phyloP scores from a whole-genome alignment of 805 yeast species.

The Kockiozyma suomiensis region DNA sequence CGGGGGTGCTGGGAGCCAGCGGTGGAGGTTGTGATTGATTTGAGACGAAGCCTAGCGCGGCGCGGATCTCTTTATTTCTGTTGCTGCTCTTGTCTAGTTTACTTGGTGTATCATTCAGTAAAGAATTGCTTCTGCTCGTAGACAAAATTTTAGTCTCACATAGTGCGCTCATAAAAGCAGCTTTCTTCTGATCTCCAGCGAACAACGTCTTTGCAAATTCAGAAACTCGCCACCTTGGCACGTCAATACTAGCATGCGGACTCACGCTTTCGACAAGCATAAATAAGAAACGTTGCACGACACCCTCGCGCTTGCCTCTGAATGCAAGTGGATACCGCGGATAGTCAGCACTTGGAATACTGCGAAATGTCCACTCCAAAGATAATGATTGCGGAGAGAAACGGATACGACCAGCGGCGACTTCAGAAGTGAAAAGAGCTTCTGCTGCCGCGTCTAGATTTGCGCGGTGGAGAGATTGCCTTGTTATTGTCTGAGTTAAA shows the following conservation, averaged over 20 bases:
- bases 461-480: background rate
- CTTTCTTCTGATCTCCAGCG: background rate
- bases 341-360: background rate
- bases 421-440: background rate
- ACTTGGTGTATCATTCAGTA: background rate
- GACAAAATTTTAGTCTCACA: background rate
- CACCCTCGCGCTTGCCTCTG: background rate
- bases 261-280: background rate
- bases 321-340: background rate
- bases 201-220: constrained; percentile 1
- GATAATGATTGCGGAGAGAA: background rate
- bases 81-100: background rate
- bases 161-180: background rate
- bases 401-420: background rate
- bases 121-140: too few species aligned
- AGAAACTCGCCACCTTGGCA: constrained; percentile 3
- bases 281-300: background rate
- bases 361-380: background rate
- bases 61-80: background rate
- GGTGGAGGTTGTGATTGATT: background rate
- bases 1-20: background rate
- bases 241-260: background rate
- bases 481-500: background rate
- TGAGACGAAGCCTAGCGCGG: background rate
- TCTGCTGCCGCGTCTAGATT: background rate